Conservation (phyloP, 2,329 filamentous ascomycete genomes). For the Pseudogymnoascus sp. region DNA sequence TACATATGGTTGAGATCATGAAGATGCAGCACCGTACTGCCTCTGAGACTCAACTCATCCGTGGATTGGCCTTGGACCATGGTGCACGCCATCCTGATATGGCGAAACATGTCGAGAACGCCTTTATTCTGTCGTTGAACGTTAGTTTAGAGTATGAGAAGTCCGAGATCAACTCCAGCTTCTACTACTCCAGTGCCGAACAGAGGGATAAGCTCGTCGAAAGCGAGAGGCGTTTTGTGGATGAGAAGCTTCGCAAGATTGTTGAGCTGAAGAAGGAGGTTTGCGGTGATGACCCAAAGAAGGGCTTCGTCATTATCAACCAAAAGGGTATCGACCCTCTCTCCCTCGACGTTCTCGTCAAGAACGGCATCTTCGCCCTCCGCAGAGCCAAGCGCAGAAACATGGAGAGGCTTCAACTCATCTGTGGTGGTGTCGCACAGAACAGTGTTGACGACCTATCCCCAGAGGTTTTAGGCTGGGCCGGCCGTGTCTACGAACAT, state of each 20-base stretch:
- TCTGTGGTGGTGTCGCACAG: conserved; percentile 84
- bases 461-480: conserved; percentile 87
- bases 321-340: conserved; percentile 98
- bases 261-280: conserved; percentile 97
- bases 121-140: conserved; percentile 89
- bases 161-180: conserved; percentile 96
- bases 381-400: conserved; percentile 94
- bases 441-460: conserved; percentile 94
- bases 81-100: conserved; percentile 96
- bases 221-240: conserved; percentile 90
- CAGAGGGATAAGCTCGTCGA: conserved; percentile 97
- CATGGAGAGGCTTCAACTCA: conserved; percentile 95
- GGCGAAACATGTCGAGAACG: conserved; percentile 93
- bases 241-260: conserved; percentile 94
- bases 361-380: conserved; percentile 94
- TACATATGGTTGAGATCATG: conserved; percentile 99
- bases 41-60: conserved; percentile 91
- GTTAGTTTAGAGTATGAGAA: conserved; percentile 98
- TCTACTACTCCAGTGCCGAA: conserved; percentile 96
- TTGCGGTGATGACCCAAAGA: conserved; percentile 85
- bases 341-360: conserved; percentile 89
- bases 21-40: conserved; percentile 98
- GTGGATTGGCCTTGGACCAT: conserved; percentile 86
- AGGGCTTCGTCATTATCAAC: conserved; percentile 96
- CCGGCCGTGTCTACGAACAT: conserved; percentile 93